Percentiles rank a stretch among this genome's conserved stretches.
Conservation (phyloP, 2,329 filamentous ascomycete species). For the Fulvia fulva region DNA sequence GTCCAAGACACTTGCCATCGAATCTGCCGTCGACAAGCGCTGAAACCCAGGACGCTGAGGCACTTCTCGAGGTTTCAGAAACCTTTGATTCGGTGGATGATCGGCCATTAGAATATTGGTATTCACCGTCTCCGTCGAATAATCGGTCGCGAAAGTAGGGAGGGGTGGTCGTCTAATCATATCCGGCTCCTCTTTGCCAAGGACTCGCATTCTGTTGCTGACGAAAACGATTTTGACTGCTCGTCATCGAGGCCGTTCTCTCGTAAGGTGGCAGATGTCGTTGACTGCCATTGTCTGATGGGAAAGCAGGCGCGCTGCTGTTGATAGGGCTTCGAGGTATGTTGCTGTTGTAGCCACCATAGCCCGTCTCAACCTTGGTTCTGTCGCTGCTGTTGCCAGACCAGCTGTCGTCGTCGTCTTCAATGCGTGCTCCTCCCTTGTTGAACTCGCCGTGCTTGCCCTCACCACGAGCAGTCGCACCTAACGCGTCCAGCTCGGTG, state of each 20-base stretch:
- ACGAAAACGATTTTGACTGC: slow-evolving; percentile 24
- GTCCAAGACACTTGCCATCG: slow-evolving; percentile 1
- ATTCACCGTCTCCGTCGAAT: slow-evolving; percentile 19
- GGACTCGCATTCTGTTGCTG: slow-evolving; percentile 50
- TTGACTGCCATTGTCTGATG: slow-evolving; percentile 36
- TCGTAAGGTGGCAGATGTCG: slow-evolving; percentile 38
- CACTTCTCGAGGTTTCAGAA: not conserved
- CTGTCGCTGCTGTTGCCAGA: slow-evolving; percentile 50
- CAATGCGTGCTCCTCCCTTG: slow-evolving; percentile 54
- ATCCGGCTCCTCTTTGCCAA: slow-evolving; percentile 63
- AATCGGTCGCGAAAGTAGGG: slow-evolving; percentile 15
- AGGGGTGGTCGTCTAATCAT: slow-evolving; percentile 45
- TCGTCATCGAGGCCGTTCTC: slow-evolving; percentile 31
- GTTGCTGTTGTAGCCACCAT: slow-evolving; percentile 28
- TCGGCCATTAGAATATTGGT: slow-evolving; percentile 20
- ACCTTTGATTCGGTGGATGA: not conserved
- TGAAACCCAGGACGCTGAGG: not conserved
- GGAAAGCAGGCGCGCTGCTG: slow-evolving; percentile 45
- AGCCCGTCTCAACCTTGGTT: slow-evolving; percentile 34
- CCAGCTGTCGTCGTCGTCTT: slow-evolving; percentile 67
- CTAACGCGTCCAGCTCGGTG: slow-evolving; percentile 85
- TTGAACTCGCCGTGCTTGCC: slow-evolving; percentile 51
- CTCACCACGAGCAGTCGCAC: slow-evolving; percentile 82
- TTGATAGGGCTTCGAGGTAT: slow-evolving; percentile 49
- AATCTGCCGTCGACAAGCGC: not conserved